phyloP scores from a whole-genome alignment of 169 alveolate species.

The Eimeria brunetti region DNA sequence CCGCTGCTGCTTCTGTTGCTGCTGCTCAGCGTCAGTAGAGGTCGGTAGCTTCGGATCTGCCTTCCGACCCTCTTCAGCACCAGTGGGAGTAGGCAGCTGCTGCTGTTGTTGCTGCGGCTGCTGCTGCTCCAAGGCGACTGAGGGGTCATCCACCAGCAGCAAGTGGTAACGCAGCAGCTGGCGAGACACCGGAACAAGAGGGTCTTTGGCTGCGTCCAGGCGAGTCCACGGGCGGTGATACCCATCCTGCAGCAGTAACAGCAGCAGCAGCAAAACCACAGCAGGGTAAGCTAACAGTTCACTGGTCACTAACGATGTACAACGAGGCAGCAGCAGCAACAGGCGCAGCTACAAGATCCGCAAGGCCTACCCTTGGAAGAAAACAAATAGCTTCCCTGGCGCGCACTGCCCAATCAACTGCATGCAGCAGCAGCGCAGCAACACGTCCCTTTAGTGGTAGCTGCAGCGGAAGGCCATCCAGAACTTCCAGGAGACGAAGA shows the following conservation, averaged over 20 bases:
- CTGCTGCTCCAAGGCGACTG: conserved; percentile 16
- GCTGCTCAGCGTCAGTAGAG: neutral
- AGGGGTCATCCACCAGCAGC: conserved; percentile 36
- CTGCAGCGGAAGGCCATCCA: conserved; percentile 81
- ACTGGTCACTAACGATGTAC: neutral
- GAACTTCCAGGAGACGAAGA: conserved; percentile 73
- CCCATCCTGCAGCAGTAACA: conserved; percentile 69
- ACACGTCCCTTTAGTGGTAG: conserved; percentile 82
- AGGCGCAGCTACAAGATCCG: neutral
- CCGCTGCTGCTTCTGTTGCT: conserved; percentile 60
- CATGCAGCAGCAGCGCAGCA: conserved; percentile 75
- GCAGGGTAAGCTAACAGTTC: neutral
- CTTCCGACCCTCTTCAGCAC: conserved; percentile 7
- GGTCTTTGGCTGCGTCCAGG: conserved; percentile 59
- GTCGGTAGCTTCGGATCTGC: neutral
- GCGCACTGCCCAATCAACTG: conserved; percentile 83
- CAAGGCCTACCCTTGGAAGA: conserved; percentile 73
- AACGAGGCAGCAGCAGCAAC: neutral
- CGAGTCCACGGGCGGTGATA: conserved; percentile 73
- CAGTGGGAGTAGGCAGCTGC: neutral
- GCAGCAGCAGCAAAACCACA: conserved; percentile 1
- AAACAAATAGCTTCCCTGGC: conserved; percentile 81
- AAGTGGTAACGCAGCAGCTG: conserved; percentile 62
- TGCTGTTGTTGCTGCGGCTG: conserved; percentile 41
- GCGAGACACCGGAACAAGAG: conserved; percentile 33